Evolutionary conservation across 345 rosid genomes (phyloP).

Genomic region (Eucalyptus curtisii): DNA sequence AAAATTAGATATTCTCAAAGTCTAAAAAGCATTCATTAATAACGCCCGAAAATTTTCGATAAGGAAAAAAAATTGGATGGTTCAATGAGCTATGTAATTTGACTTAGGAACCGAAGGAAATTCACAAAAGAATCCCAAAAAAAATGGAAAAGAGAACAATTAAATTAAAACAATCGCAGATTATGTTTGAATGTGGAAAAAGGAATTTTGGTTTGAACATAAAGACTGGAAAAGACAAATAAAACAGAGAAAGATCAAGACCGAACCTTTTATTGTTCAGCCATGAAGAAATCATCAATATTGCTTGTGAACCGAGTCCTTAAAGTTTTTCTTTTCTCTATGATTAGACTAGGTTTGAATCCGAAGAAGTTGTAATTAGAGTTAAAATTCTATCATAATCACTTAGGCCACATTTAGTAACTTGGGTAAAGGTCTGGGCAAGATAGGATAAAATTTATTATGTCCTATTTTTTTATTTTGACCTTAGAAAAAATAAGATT

Average conservation of each 20-base stretch:
- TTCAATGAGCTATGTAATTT: background rate
- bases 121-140: background rate
- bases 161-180: background rate
- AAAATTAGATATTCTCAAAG: background rate
- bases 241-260: background rate
- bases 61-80: background rate
- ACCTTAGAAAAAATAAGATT: background rate
- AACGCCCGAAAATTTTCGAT: background rate
- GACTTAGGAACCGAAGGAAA: background rate
- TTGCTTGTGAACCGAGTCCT: background rate
- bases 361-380: background rate
- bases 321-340: background rate
- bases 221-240: background rate
- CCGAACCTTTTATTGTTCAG: background rate
- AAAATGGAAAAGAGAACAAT: background rate
- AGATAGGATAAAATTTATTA: background rate
- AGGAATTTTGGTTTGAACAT: background rate
- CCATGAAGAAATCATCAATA: background rate
- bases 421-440: fast-evolving
- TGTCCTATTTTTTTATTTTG: background rate
- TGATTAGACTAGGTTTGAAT: background rate
- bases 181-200: background rate
- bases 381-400: background rate
- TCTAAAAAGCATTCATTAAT: background rate
- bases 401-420: background rate